A percentile compares a stretch with the other conserved stretches of the same genome.
Evolutionary conservation across 23 red algal genomes (phyloP).

Genomic region (Gracilaria gracilis): DNA sequence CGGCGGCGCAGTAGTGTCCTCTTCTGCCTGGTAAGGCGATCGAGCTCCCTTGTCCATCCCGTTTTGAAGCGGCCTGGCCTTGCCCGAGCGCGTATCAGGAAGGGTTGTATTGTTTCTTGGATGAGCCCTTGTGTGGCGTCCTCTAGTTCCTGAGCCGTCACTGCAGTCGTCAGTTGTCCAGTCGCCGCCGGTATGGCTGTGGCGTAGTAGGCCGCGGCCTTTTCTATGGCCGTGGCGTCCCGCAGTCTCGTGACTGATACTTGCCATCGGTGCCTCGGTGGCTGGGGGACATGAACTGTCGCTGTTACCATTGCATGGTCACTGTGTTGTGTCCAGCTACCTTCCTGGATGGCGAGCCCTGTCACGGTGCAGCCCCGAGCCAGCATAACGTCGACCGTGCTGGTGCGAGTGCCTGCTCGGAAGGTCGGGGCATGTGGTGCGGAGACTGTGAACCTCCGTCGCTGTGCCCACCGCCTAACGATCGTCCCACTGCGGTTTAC

Average conservation of each 20-base stretch:
- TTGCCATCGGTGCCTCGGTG: too few relatives aligned
- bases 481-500: not conserved
- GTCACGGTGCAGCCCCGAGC: too few relatives aligned
- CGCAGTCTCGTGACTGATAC: too few relatives aligned
- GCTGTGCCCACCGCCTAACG: not conserved
- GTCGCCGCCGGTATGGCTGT: not conserved
- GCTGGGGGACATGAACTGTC: too few relatives aligned
- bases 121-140: not conserved
- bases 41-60: conserved; percentile 2
- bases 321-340: too few relatives aligned
- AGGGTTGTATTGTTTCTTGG: not conserved
- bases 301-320: too few relatives aligned
- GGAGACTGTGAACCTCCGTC: not conserved
- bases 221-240: too few relatives aligned
- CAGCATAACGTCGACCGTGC: too few relatives aligned
- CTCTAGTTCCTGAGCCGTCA: not conserved
- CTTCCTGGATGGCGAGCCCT: too few relatives aligned
- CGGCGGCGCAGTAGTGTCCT: not conserved
- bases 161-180: not conserved
- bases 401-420: too few relatives aligned
- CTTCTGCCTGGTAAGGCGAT: not conserved
- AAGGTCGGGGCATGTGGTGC: not conserved
- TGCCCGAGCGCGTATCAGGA: not conserved
- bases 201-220: not conserved
- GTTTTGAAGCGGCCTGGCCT: not conserved